A percentile compares a stretch with the other conserved stretches of the same genome.
Conservation (phyloP, 2,329 filamentous ascomycete genomes). For the Botryotinia narcissicola region DNA sequence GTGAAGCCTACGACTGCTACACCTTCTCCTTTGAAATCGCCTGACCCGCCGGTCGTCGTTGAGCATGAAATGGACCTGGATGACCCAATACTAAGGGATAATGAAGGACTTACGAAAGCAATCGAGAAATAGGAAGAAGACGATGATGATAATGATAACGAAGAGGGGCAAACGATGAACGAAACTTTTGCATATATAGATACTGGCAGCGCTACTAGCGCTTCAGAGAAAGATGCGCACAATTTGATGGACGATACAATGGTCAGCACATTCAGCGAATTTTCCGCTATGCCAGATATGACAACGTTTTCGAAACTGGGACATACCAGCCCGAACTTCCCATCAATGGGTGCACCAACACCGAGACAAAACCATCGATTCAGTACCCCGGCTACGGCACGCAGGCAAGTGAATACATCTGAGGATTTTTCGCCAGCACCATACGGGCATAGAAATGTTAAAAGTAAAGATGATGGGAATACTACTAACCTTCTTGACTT, state of each 20-base stretch:
- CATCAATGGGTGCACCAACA: constrained; percentile 42
- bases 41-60: constrained; percentile 25
- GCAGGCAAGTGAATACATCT: constrained; percentile 27
- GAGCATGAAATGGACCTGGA: constrained; percentile 43
- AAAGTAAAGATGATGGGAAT: constrained; percentile 44
- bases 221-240: constrained; percentile 12
- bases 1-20: constrained; percentile 47
- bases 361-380: constrained; percentile 33
- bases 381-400: constrained; percentile 35
- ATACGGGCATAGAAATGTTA: constrained; percentile 37
- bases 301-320: constrained; percentile 76
- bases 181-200: constrained; percentile 35
- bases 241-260: constrained; percentile 41
- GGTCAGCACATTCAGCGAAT: constrained; percentile 62
- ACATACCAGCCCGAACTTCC: constrained; percentile 59
- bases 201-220: constrained; percentile 39
- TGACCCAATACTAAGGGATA: constrained; percentile 50
- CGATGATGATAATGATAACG: constrained; percentile 35
- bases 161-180: constrained; percentile 29
- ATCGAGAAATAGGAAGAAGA: constrained; percentile 62
- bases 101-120: constrained; percentile 55
- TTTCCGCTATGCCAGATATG: constrained; percentile 86
- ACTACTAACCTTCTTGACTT: constrained; percentile 85
- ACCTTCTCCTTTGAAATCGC: constrained; percentile 38
- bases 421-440: constrained; percentile 42